phyloP scores from a whole-genome alignment of 495 filamentous ascomycete genomes.

The Jackrogersella minutella region DNA sequence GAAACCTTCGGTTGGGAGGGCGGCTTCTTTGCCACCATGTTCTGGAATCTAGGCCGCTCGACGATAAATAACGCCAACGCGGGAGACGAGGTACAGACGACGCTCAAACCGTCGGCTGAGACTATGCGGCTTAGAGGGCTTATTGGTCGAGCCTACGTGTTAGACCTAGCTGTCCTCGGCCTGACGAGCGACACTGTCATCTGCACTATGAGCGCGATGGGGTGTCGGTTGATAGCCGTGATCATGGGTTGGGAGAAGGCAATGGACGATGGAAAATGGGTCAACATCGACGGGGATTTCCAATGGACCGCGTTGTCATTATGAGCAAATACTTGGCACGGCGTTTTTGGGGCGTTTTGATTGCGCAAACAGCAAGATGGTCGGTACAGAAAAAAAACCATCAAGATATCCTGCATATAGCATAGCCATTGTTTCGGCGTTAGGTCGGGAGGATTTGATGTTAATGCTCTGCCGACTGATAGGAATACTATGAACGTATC shows the following conservation, averaged over 20 bases:
- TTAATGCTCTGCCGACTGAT: too few species aligned
- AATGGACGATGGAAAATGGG: conserved; percentile 64
- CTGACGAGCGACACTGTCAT: conserved; percentile 67
- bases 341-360: conserved; percentile 37
- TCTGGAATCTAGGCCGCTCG: conserved; percentile 67
- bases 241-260: conserved; percentile 81
- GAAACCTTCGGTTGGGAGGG: conserved; percentile 78
- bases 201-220: conserved; percentile 70
- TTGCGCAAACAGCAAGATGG: conserved; percentile 8
- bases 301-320: conserved; percentile 59
- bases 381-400: conserved; percentile 14
- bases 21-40: conserved; percentile 74
- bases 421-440: conserved; percentile 32
- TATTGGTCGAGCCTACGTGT: conserved; percentile 73
- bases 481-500: conserved; percentile 21
- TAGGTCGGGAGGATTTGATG: conserved; percentile 10
- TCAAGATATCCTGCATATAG: conserved; percentile 39
- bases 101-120: conserved; percentile 53
- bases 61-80: conserved; percentile 43
- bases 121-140: conserved; percentile 66
- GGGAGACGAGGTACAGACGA: conserved; percentile 17
- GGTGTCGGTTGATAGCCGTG: conserved; percentile 74
- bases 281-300: conserved; percentile 75
- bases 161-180: conserved; percentile 74
- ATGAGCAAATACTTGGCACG: conserved; percentile 23